Percentiles rank a stretch among this genome's conserved stretches.
These are phyloP conservation scores for Rhynchospora pubera DNA, from an alignment of 176 grass and related monocot genomes.

Conservation along the genomic window DNA sequence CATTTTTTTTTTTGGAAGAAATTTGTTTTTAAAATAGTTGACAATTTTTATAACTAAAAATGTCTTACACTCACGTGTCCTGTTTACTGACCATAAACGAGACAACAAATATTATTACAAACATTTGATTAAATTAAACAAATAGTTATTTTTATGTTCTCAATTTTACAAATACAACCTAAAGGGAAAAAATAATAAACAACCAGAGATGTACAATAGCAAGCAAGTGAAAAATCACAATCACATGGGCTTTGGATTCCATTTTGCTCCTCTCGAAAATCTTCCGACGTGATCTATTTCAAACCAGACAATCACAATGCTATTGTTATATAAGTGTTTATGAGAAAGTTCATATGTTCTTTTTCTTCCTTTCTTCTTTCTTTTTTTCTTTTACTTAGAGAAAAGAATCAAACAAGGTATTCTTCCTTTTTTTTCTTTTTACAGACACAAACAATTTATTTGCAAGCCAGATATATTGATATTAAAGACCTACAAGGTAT, in stretches of 20 bases:
- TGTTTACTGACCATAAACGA: neutral
- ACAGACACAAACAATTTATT: neutral
- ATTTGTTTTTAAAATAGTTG: neutral
- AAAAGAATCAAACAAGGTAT: neutral
- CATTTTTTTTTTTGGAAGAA: neutral
- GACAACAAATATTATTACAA: slow-evolving; percentile 5
- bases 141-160: neutral
- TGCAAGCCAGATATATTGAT: neutral
- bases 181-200: neutral
- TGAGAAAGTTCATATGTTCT: neutral
- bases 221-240: neutral
- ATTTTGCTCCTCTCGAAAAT: neutral
- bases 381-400: neutral
- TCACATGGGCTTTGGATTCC: neutral
- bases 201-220: neutral
- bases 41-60: neutral
- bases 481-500: neutral
- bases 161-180: neutral
- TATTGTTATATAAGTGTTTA: neutral
- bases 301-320: neutral
- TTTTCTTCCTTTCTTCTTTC: neutral
- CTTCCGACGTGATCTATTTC: neutral
- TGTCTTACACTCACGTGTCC: neutral
- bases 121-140: neutral
- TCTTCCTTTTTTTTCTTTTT: no score